Percentiles rank a stretch among this genome's conserved stretches.
Conservation (phyloP, 2,329 filamentous ascomycete genomes). For the Exophiala sp. region DNA sequence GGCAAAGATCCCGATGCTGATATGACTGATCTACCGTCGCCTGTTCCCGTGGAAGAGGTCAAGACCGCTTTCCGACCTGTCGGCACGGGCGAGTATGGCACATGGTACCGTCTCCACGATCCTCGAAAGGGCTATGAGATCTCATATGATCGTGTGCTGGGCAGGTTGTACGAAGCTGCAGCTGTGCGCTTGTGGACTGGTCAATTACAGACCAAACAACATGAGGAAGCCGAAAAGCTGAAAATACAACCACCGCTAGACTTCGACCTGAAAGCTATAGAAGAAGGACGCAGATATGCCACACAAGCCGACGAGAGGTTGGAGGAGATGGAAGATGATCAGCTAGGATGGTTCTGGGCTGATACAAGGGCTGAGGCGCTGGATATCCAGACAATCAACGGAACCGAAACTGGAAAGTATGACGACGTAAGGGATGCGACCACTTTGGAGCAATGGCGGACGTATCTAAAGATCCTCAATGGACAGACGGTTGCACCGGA, state of each 20-base stretch:
- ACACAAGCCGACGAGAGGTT: slow-evolving; percentile 49
- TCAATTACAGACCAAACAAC: slow-evolving; percentile 29
- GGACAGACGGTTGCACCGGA: slow-evolving; percentile 27
- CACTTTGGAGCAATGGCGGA: slow-evolving; percentile 38
- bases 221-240: slow-evolving; percentile 31
- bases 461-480: slow-evolving; percentile 45
- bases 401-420: slow-evolving; percentile 47
- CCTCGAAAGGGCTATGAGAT: slow-evolving; percentile 42
- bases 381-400: slow-evolving; percentile 54
- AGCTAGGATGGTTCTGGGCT: slow-evolving; percentile 54
- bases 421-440: slow-evolving; percentile 46
- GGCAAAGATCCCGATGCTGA: not conserved
- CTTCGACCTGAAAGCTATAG: slow-evolving; percentile 46
- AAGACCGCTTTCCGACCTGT: slow-evolving; percentile 37
- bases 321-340: slow-evolving; percentile 28
- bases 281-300: slow-evolving; percentile 48
- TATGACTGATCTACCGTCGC: slow-evolving; percentile 7
- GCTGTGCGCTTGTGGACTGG: slow-evolving; percentile 38
- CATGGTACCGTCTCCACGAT: slow-evolving; percentile 51
- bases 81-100: slow-evolving; percentile 45
- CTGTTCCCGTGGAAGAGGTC: slow-evolving; percentile 35
- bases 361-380: slow-evolving; percentile 56
- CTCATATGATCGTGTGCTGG: slow-evolving; percentile 51
- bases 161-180: slow-evolving; percentile 52
- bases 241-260: slow-evolving; percentile 35